Base-by-base conservation (phyloP, 371 early-diverging fungal species). In the Nematocida homosporus region DNA sequence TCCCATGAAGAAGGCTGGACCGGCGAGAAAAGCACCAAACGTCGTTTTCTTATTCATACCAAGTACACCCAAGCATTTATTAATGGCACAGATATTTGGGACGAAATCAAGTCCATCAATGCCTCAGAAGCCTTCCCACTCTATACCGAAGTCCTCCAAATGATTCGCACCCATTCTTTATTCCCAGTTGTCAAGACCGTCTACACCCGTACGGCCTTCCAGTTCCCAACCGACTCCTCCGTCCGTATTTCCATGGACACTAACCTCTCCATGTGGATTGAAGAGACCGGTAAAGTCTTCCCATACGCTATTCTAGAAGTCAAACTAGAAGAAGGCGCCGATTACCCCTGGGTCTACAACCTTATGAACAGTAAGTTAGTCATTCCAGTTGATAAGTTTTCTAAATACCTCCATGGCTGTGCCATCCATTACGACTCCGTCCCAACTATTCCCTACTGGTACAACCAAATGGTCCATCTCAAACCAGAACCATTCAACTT, bases 151-250 rank as follows among this genome's bases (percentile, higher is more conserved):
- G 87, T 95, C 20, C 92, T 90, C 75, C 75, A 85, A n/a, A 84
- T 88, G 25, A 88, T 95, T n/a, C 78, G 86, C 30, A 82, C 87
- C 1, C 89, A 89, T 79, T 83, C 88, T 8, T 86, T 96, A 65
- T 83, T 86, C 29, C 98, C 98, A 78, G 88, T 89, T 86, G 87
- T 85, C 66, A 90, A 96, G 60, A 93, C 94, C 1, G 93, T 93
- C 79, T 96, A 98, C 86, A 95, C 93, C 82, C 89, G 98, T 83
- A 94, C 93, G 30, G 98, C 98, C 16, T 98, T 98, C 87, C 98
- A 98, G 83, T 83, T 96, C 32, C 98, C 98, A 18, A 94, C 93
- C 41, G 95, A 94, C 85, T 92, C 95, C 1, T 89, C 91, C 66
- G 95, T 98, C 29, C 89, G 98, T 81, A 93, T 98, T 68, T 91